phyloP scores from a whole-genome alignment of 345 rosid genomes.

The Arabis alpina region DNA sequence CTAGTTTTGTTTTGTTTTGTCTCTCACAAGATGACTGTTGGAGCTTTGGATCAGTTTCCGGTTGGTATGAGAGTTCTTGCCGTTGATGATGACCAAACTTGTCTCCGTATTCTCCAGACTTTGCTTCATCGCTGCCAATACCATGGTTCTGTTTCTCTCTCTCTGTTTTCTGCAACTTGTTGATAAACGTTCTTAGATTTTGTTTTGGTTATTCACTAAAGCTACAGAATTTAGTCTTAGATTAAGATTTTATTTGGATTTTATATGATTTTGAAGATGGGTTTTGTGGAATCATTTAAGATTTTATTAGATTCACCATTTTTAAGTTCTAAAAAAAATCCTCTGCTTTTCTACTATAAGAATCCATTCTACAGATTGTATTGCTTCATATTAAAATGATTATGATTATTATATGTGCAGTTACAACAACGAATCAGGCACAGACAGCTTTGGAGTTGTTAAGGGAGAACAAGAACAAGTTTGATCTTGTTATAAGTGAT shows the following conservation, averaged over 20 bases:
- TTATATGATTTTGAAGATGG: not conserved
- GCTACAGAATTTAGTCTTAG: slow-evolving; percentile 31
- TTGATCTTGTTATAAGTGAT: slow-evolving; percentile 80
- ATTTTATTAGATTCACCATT: slow-evolving; percentile 24
- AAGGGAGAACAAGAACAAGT: slow-evolving; percentile 72
- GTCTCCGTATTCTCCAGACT: slow-evolving; percentile 59
- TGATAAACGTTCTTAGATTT: not conserved
- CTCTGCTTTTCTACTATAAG: not conserved
- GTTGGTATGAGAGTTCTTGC: slow-evolving; percentile 82
- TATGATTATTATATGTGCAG: slow-evolving; percentile 46
- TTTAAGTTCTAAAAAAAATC: not conserved
- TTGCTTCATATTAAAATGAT: no score
- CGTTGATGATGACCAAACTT: slow-evolving; percentile 79
- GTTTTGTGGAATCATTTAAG: slow-evolving; percentile 4
- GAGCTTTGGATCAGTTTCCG: slow-evolving; percentile 62
- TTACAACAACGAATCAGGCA: slow-evolving; percentile 66
- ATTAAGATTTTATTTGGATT: not conserved
- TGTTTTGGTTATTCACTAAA: not conserved
- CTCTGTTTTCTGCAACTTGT: not conserved
- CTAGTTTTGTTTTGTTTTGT: not conserved
- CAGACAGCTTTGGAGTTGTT: slow-evolving; percentile 59
- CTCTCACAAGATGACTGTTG: slow-evolving; percentile 48
- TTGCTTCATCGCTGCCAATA: slow-evolving; percentile 73
- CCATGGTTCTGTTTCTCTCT: slow-evolving; percentile 45
- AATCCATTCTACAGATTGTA: no score